Conservation (phyloP, 208 protist genomes). For the Wallacemonas sp. region DNA sequence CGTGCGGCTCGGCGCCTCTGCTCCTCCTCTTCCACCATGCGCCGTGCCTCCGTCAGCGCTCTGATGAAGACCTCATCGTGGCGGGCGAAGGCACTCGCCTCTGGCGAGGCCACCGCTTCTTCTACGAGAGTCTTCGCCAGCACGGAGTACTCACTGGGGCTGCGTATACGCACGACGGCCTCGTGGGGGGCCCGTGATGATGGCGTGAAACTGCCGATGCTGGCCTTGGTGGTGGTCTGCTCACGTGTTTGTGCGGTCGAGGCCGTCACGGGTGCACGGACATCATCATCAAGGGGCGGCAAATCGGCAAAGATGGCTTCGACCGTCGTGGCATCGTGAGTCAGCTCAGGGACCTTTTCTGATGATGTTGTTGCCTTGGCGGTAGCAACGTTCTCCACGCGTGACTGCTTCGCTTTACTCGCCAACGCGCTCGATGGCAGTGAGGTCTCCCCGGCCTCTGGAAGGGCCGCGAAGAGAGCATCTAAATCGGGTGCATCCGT, state of each 20-base stretch:
- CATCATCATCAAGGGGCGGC: neutral
- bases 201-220: too few species aligned
- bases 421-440: too few species aligned
- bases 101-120: neutral
- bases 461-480: constrained; percentile 36
- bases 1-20: neutral
- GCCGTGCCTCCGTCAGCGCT: neutral
- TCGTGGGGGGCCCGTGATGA: too few species aligned
- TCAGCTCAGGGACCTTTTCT: too few species aligned
- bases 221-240: too few species aligned
- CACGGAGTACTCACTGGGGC: neutral
- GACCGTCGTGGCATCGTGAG: neutral
- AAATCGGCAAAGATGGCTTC: constrained; percentile 1
- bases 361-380: constrained; percentile 20
- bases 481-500: constrained; percentile 31
- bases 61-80: constrained; percentile 8
- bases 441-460: constrained; percentile 22
- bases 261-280: too few species aligned
- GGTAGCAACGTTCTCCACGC: neutral
- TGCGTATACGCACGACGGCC: neutral
- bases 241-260: too few species aligned
- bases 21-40: neutral
- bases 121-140: neutral
- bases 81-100: neutral
- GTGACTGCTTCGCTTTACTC: neutral